Evolutionary conservation across 495 filamentous ascomycete genomes (phyloP), one percentile per base, ranked within the genome.

Genomic region (Stereocaulon alpinum): DNA sequence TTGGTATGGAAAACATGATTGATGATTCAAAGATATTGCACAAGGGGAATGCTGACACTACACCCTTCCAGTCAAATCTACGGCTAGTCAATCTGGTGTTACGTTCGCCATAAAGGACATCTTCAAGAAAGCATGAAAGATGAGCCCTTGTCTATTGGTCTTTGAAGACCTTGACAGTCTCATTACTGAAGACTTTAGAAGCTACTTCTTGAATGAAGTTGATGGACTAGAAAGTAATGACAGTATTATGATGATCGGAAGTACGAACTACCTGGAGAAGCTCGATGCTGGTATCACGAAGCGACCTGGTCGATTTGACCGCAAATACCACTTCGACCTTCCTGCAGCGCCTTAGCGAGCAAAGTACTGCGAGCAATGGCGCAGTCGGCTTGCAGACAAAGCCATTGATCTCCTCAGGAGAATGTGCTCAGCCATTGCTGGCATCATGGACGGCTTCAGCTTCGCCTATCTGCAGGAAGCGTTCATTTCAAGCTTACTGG

Each of bases 131-230:
- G 41, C 41, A 17, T 7, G 41, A 43, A 43, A 43, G 41, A 17
- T 43, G 42, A 42, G 59, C n/a, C 75, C 75, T 5, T 77, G 75
- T 52, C 50, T 80, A 30, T 67, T 80, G 7, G 69, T 86, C 37
- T 79, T 86, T 48, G 84, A 87, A 68, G 84, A 87, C 56, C 77
- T 86, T 30, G 84, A 86, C 61, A 80, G 76, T 20, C 68, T 86
- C 10, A 75, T 86, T 14, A 73, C 70, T 1, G 72, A 75, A 44
- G 60, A 56, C 10, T 76, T 80, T 20, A 70, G 83, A 6, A 76
- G 71, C 50, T 86, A 84, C 70, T 87, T 88, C 65, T 73, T 88
- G 49, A 87, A 87, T 64, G 81, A 87, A 61, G 76, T 87, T 5
- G 85, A 88, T 62, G 85, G 86, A 0, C 70, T 88, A 22, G 82